A percentile compares a stretch with the other conserved stretches of the same genome.
These are phyloP conservation scores for Coprinopsis sp. DNA, from an alignment of 768 basidiomycete species.

Conservation along the genomic window DNA sequence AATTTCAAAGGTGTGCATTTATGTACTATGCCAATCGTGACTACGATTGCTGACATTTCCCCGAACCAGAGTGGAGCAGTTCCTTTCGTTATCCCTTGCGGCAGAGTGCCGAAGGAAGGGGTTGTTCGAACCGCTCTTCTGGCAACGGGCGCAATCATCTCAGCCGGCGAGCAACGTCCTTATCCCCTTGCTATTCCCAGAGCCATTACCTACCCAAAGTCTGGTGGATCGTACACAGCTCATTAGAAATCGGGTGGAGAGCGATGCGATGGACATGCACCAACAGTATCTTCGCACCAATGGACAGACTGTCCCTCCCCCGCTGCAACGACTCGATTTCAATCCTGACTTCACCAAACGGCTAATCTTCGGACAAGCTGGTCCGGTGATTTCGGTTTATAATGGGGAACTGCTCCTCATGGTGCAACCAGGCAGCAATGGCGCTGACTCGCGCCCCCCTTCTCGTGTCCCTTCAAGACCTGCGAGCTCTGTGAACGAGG, in stretches of 20 bases:
- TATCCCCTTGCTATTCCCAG: conserved; percentile 70
- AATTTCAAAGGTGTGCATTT: conserved; percentile 63
- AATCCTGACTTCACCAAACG: conserved; percentile 29
- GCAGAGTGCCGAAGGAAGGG: conserved; percentile 73
- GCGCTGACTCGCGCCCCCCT: conserved; percentile 51
- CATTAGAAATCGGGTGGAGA: conserved; percentile 65
- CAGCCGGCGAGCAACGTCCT: conserved; percentile 43
- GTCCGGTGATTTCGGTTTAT: conserved; percentile 69
- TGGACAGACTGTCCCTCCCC: conserved; percentile 38
- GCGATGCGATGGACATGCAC: conserved; percentile 60
- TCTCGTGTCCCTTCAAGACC: conserved; percentile 68
- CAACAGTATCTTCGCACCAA: conserved; percentile 45
- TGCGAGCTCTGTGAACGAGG: conserved; percentile 54
- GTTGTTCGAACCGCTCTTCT: conserved; percentile 74
- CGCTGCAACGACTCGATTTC: conserved; percentile 27
- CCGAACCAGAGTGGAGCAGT: conserved; percentile 60
- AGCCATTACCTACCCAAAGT: conserved; percentile 61
- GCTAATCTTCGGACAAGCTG: conserved; percentile 45
- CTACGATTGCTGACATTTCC: conserved; percentile 6
- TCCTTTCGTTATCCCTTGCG: conserved; percentile 71
- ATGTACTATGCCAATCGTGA: conserved; percentile 1
- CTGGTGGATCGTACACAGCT: conserved; percentile 66
- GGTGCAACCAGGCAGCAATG: conserved; percentile 56
- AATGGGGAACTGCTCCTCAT: conserved; percentile 71
- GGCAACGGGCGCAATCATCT: conserved; percentile 42